Evolutionary conservation across 148 eudicot species (phyloP).

Genomic region (Amaranthus palmeri): DNA sequence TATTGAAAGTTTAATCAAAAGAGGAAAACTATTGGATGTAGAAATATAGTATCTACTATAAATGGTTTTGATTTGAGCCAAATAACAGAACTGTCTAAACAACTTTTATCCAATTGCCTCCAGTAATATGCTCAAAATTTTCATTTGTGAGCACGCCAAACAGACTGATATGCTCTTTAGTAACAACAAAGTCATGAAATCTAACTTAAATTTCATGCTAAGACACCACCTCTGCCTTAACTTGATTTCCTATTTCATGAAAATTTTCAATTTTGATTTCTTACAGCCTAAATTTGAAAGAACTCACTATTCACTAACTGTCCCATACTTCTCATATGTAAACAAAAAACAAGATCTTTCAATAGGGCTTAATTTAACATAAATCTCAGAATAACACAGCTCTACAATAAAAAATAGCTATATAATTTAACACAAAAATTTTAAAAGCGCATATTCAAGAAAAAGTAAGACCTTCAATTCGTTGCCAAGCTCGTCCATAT

Average conservation of each 20-base stretch:
- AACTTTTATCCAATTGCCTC: slow-evolving; percentile 5
- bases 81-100: slow-evolving; percentile 6
- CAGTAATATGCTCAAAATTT: slow-evolving; percentile 7
- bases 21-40: slow-evolving; percentile 4
- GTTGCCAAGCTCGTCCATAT: slow-evolving; percentile 99
- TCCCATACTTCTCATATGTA: neutral
- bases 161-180: slow-evolving; percentile 11
- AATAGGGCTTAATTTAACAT: neutral
- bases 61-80: slow-evolving; percentile 14
- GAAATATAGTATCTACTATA: neutral
- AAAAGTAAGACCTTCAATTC: slow-evolving; percentile 73
- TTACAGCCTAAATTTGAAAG: neutral
- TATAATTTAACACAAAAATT: neutral
- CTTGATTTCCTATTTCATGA: neutral
- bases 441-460: neutral
- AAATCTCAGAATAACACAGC: neutral
- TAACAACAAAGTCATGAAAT: neutral
- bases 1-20: neutral
- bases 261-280: neutral
- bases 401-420: neutral
- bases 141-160: slow-evolving; percentile 3
- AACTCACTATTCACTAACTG: neutral
- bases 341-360: neutral
- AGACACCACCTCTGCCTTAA: neutral
- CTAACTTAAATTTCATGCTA: neutral